Evolutionary conservation across 441 rosid species (phyloP).

Genomic region (Syzygium malaccense): DNA sequence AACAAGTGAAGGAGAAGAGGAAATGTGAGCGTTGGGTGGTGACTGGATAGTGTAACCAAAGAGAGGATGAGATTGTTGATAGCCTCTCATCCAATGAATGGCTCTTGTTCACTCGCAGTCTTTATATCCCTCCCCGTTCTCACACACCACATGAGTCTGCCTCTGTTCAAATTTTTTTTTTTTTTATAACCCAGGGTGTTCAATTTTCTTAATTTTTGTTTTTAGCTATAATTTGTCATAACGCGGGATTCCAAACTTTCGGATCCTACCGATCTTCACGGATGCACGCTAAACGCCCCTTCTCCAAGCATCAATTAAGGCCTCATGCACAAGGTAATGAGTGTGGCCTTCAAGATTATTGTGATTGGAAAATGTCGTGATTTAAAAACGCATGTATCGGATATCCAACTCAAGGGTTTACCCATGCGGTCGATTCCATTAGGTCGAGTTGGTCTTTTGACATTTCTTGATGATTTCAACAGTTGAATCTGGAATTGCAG

Average conservation of each 20-base stretch:
- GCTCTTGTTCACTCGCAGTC: slow-evolving; percentile 32
- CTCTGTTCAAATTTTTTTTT: not conserved
- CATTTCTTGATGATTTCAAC: not conserved
- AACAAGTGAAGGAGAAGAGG: slow-evolving; percentile 5
- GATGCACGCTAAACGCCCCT: not conserved
- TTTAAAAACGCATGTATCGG: not conserved
- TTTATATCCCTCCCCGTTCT: not conserved
- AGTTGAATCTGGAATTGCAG: not conserved
- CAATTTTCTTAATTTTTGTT: not conserved
- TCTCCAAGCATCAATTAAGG: not conserved
- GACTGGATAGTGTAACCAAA: not conserved
- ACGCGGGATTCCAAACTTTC: not conserved
- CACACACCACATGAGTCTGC: not conserved
- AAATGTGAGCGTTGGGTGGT: slow-evolving; percentile 9
- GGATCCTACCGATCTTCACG: not conserved
- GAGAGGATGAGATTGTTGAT: slow-evolving; percentile 82
- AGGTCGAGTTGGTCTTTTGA: not conserved
- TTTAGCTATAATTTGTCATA: not conserved
- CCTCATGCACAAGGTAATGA: not conserved
- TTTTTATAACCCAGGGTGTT: too few relatives aligned
- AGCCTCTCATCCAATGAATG: slow-evolving; percentile 62
- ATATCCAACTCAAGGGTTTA: not conserved
- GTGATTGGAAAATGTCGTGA: not conserved
- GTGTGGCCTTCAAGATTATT: not conserved
- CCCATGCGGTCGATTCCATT: not conserved